Evolutionary conservation across 768 basidiomycete genomes (phyloP), one percentile per base, ranked within the genome.

Genomic region (Arthromyces matolae): DNA sequence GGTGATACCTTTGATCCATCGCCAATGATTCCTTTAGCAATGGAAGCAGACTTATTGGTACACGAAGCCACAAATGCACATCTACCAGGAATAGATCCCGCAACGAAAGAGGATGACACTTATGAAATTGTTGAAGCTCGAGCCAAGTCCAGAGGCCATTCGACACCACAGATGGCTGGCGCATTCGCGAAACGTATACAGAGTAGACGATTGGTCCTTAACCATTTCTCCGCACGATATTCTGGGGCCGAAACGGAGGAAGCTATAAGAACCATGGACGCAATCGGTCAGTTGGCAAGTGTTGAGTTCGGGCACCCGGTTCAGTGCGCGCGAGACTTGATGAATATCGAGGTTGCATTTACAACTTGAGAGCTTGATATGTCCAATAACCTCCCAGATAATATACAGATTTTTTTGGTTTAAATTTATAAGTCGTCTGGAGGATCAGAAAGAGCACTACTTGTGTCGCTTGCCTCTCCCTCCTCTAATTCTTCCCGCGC

Each of bases 1-100:
- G 93, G 93, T 0, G 93, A 94, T 56, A 93, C 91, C 4, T 83
- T 76, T 60, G 83, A 95, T 63, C 86, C 86, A 5, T 82, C 81
- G n/a, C 70, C 78, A 4, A 84, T 88, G 29, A 70, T 69, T 18
- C 64, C 69, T 8, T 63, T 91, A 7, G 86, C 86, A 16, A 62
- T 65, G 60, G 80, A 79, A 44, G 78, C 84, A 24, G 86, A 91
- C 52, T 53, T 94, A 34, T 68, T 94, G 23, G 72, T 95, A 24
- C 93, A 96, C 58, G 93, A 96, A 66, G 87, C 89, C 8, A 95
- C 92, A 8, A 95, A 94, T 60, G 88, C 91, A 2, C 80, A 86
- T 67, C 67, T 96, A 3, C 84, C 82, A 1, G 78, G 73, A 3
- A 63, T 89, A 49, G 83, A 88, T 53, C 60, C 67, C 5, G 62